Evolutionary conservation across 441 rosid species (phyloP).

Genomic region (Croton setiger): DNA sequence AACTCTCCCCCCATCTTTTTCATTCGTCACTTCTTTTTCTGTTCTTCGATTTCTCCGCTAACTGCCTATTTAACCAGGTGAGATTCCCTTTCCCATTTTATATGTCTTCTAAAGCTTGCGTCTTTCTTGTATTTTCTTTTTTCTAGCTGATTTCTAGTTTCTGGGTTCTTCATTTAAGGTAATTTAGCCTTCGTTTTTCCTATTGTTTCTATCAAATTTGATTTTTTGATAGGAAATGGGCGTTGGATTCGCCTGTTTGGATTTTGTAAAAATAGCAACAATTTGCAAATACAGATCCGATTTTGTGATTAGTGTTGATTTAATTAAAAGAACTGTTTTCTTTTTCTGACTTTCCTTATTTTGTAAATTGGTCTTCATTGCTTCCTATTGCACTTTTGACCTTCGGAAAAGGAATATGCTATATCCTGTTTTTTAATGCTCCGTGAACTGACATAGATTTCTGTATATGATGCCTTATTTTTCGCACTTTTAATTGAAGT

Average conservation of each 20-base stretch:
- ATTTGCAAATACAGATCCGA: slow-evolving; percentile 1
- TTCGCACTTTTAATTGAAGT: background rate
- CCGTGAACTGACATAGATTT: background rate
- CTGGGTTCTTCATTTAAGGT: slow-evolving; percentile 23
- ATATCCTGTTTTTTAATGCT: background rate
- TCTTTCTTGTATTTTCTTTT: background rate
- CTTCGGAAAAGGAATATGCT: slow-evolving; percentile 11
- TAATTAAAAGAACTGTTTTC: background rate
- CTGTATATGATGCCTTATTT: background rate
- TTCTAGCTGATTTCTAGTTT: slow-evolving; percentile 5
- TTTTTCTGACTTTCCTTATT: slow-evolving; percentile 12
- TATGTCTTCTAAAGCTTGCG: background rate
- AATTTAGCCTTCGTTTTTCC: background rate
- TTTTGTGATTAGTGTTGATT: background rate
- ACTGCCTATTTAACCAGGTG: slow-evolving; percentile 26
- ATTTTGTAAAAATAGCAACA: background rate
- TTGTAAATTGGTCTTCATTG: background rate
- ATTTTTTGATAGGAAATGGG: background rate
- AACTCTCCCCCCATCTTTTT: slow-evolving; percentile 6
- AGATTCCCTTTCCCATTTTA: slow-evolving; percentile 2
- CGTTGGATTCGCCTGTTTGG: background rate
- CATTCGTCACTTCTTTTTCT: background rate
- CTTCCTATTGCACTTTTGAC: background rate
- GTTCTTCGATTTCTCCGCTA: slow-evolving; percentile 33
- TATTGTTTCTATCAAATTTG: background rate